phyloP scores from a whole-genome alignment of 805 yeast genomes.

The Suhomyces sp. region DNA sequence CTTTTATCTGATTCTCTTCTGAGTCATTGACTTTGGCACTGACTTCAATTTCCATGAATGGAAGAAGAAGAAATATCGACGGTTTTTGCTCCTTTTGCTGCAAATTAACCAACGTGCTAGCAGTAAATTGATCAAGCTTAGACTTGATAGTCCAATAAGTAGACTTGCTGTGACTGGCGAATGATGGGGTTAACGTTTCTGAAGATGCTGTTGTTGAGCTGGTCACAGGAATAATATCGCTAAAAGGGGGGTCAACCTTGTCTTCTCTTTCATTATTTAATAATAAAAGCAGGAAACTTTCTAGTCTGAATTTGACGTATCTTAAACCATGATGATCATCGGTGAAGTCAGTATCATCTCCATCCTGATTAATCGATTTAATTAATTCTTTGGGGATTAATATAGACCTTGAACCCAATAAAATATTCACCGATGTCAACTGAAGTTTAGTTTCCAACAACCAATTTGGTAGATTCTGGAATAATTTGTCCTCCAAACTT shows the following conservation, averaged over 20 bases:
- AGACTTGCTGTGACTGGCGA: constrained; percentile 1
- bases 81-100: constrained; percentile 7
- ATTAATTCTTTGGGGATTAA: constrained; percentile 26
- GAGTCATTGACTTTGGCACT: constrained; percentile 8
- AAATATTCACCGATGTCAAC: constrained; percentile 17
- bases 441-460: constrained; percentile 23
- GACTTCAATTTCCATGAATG: constrained; percentile 16
- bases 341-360: constrained; percentile 17
- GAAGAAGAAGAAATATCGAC: constrained; percentile 22
- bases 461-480: constrained; percentile 35
- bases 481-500: constrained; percentile 14
- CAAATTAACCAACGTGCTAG: constrained; percentile 15
- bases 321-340: constrained; percentile 21
- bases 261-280: constrained; percentile 5
- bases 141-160: constrained; percentile 24
- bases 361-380: constrained; percentile 11
- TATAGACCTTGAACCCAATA: constrained; percentile 40
- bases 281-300: constrained; percentile 11
- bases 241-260: constrained; percentile 4
- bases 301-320: constrained; percentile 13
- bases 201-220: constrained; percentile 23
- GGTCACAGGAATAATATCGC: constrained; percentile 2
- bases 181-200: constrained; percentile 25
- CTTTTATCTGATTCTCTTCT: constrained; percentile 12
- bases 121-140: constrained; percentile 16